These are phyloP conservation scores for Hypoxylon trugodes DNA, from an alignment of 495 filamentous ascomycete genomes.

Conservation along the genomic window DNA sequence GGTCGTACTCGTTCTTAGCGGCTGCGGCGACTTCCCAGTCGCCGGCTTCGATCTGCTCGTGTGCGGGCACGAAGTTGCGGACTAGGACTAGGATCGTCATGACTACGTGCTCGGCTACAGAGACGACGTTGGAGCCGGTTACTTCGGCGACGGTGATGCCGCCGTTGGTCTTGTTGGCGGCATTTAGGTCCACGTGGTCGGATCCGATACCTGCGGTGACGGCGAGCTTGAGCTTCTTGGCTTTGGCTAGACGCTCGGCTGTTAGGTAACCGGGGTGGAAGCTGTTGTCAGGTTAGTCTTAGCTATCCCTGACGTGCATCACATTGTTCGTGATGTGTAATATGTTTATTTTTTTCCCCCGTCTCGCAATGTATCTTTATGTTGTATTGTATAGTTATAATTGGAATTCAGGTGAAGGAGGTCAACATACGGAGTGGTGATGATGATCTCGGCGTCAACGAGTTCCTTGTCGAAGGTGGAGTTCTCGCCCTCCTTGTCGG, in stretches of 20 bases:
- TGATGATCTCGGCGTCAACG: constrained; percentile 97
- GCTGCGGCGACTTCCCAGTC: constrained; percentile 96
- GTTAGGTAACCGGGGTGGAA: constrained; percentile 99
- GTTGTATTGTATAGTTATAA: too few species aligned
- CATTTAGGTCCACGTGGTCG: constrained; percentile 96
- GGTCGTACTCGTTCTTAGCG: constrained; percentile 97
- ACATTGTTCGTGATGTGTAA: too few species aligned
- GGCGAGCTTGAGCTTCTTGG: constrained; percentile 98
- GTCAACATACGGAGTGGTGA: constrained; percentile 91
- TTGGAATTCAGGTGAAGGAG: neutral
- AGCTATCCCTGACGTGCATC: neutral
- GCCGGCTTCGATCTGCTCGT: constrained; percentile 87
- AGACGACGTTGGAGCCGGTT: constrained; percentile 92
- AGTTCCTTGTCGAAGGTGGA: constrained; percentile 95
- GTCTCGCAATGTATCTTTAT: neutral
- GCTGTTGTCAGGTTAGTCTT: constrained; percentile 55
- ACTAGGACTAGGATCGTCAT: constrained; percentile 98
- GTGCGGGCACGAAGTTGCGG: constrained; percentile 97
- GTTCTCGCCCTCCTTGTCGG: constrained; percentile 94
- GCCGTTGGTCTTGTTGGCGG: constrained; percentile 97
- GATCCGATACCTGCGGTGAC: constrained; percentile 97
- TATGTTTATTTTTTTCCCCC: neutral
- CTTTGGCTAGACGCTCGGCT: constrained; percentile 93
- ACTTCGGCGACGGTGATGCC: constrained; percentile 97
- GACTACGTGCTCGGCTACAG: constrained; percentile 92